Percentiles rank a stretch among this genome's conserved stretches.
Conservation (phyloP, 75 land plant species). For the Picea glauca region DNA sequence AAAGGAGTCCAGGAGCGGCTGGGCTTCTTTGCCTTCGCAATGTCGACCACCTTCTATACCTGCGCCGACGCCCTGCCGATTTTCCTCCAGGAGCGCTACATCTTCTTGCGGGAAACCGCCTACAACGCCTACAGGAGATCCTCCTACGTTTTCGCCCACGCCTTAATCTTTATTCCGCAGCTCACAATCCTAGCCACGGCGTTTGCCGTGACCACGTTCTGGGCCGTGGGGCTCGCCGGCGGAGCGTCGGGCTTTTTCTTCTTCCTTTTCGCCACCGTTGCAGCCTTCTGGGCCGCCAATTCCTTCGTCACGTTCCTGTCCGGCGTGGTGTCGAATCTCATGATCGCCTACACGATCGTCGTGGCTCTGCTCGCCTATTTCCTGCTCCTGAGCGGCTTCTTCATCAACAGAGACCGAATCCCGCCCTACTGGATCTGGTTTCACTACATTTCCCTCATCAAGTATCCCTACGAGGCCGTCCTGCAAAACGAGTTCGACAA, state of each 20-base stretch:
- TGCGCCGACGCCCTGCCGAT: conserved; percentile 90
- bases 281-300: conserved; percentile 63
- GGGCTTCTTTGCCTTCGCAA: conserved; percentile 85
- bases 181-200: conserved; percentile 44
- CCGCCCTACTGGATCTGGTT: conserved; percentile 74
- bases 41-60: conserved; percentile 84
- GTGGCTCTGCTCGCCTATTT: conserved; percentile 60
- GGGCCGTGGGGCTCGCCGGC: conserved; percentile 53
- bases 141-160: conserved; percentile 47
- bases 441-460: conserved; percentile 51
- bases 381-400: conserved; percentile 65
- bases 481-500: conserved; percentile 52
- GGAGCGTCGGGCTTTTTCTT: conserved; percentile 38
- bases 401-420: conserved; percentile 52
- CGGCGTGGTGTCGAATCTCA: conserved; percentile 38
- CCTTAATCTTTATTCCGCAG: conserved; percentile 42
- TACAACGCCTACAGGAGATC: conserved; percentile 80
- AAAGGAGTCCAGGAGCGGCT: conserved; percentile 75
- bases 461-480: conserved; percentile 65
- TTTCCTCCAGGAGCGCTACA: conserved; percentile 80
- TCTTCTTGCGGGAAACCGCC: conserved; percentile 89
- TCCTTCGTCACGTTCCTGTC: conserved; percentile 62
- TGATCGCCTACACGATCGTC: conserved; percentile 50
- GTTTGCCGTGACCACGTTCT: conserved; percentile 43
- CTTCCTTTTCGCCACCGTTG: conserved; percentile 36